A percentile compares a stretch with the other conserved stretches of the same genome.
These are phyloP conservation scores for Xylariales sp. DNA, from an alignment of 2,329 filamentous ascomycete genomes.

Conservation along the genomic window DNA sequence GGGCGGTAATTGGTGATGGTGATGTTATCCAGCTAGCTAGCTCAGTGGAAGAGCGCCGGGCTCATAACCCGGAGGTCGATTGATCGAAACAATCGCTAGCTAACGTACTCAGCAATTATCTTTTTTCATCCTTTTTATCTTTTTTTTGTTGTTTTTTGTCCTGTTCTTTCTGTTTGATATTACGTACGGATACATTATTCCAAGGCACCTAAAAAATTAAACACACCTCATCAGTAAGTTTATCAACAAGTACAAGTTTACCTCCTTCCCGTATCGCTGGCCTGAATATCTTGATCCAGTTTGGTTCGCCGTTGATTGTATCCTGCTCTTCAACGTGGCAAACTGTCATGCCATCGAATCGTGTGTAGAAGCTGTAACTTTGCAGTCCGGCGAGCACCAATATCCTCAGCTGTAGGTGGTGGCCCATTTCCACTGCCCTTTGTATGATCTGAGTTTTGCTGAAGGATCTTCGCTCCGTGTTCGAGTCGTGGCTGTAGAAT, in stretches of 20 bases:
- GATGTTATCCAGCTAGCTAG: slow-evolving; percentile 36
- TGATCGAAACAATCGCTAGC: slow-evolving; percentile 52
- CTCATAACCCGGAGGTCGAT: slow-evolving; percentile 53
- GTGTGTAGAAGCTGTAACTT: slow-evolving; percentile 41
- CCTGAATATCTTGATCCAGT: slow-evolving; percentile 45
- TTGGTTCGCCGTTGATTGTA: slow-evolving; percentile 41
- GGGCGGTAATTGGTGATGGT: slow-evolving; percentile 34
- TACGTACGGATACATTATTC: too few relatives aligned
- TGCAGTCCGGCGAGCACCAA: slow-evolving; percentile 45
- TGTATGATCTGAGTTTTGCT: slow-evolving; percentile 37
- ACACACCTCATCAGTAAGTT: slow-evolving; percentile 19
- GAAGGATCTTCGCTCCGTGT: slow-evolving; percentile 41
- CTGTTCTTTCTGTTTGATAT: too few relatives aligned
- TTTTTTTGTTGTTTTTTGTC: too few relatives aligned
- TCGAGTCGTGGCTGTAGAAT: slow-evolving; percentile 43
- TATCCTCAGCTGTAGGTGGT: slow-evolving; percentile 40
- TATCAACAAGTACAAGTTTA: slow-evolving; percentile 44
- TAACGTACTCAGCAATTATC: slow-evolving; percentile 1
- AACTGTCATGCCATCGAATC: slow-evolving; percentile 32
- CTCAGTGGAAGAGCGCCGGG: slow-evolving; percentile 51
- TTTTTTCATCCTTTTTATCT: too few relatives aligned
- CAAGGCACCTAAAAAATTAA: too few relatives aligned
- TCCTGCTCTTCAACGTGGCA: slow-evolving; percentile 37
- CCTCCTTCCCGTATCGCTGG: slow-evolving; percentile 42
- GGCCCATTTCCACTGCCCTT: slow-evolving; percentile 42